A percentile compares a stretch with the other conserved stretches of the same genome.
These are phyloP conservation scores for Hanseniaspora clermontiae DNA, from an alignment of 805 yeast genomes.

Conservation along the genomic window DNA sequence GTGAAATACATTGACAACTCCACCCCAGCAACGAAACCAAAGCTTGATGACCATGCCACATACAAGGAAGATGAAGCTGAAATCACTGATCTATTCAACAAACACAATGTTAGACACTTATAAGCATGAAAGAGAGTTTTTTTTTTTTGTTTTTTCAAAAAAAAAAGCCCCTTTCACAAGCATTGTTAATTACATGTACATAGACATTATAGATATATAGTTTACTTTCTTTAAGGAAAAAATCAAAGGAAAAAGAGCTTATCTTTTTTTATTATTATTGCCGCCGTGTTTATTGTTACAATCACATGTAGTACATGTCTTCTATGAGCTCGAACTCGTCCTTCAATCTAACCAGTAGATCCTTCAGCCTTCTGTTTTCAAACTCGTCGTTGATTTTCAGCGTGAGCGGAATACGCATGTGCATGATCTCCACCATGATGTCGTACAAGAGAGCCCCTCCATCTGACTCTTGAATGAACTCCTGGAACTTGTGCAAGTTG, in stretches of 20 bases:
- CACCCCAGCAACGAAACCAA: neutral
- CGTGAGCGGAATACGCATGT: slow-evolving; percentile 19
- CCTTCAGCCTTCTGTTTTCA: slow-evolving; percentile 19
- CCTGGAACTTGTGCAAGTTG: slow-evolving; percentile 8
- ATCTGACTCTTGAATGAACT: neutral
- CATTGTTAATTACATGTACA: neutral
- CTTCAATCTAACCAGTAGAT: slow-evolving; percentile 21
- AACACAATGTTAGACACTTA: neutral
- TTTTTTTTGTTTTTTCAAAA: neutral
- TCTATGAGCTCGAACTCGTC: slow-evolving; percentile 24
- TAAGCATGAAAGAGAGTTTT: neutral
- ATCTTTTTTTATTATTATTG: neutral
- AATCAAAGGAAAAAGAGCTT: too few species aligned
- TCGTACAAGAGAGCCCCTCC: neutral
- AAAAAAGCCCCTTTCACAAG: neutral
- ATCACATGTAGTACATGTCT: slow-evolving; percentile 17
- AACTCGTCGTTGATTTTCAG: slow-evolving; percentile 16
- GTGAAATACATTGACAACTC: neutral
- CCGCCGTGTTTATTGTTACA: neutral
- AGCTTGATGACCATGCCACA: neutral
- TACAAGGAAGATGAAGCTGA: neutral
- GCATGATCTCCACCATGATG: slow-evolving; percentile 10
- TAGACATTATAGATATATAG: neutral
- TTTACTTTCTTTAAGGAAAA: neutral
- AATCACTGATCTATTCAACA: neutral